Conservation (phyloP, 108 stramenopile species). For the Cylindrotheca fusiformis region DNA sequence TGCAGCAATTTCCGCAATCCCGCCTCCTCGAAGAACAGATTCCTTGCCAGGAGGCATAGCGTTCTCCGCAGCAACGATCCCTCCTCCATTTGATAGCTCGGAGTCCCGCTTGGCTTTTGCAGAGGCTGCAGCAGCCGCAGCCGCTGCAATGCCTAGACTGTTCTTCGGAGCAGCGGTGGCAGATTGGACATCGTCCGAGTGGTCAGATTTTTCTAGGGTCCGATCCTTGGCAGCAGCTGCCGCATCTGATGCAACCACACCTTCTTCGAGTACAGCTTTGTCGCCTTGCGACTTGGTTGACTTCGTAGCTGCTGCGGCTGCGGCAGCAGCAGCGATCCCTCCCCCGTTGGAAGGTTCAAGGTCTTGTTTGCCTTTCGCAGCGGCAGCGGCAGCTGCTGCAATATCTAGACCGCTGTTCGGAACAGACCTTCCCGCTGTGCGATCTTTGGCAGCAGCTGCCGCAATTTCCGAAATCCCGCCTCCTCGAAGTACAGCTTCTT, state of each 20-base stretch:
- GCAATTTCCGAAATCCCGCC: conserved; percentile 16
- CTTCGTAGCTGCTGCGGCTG: conserved; percentile 22
- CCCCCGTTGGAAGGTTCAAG: conserved; percentile 4
- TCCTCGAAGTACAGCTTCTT: neutral
- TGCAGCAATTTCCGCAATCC: conserved; percentile 29
- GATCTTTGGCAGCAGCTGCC: conserved; percentile 11
- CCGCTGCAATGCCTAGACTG: conserved; percentile 31
- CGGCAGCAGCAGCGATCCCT: conserved; percentile 37
- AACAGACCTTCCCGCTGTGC: neutral
- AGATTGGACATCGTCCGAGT: too few relatives aligned
- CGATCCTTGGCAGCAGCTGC: conserved; percentile 9
- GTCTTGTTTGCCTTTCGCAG: neutral
- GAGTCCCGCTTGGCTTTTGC: too few relatives aligned
- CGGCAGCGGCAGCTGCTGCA: conserved; percentile 21
- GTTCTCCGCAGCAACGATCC: too few relatives aligned
- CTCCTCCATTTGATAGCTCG: too few relatives aligned
- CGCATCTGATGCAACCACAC: conserved; percentile 11
- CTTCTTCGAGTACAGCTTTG: neutral
- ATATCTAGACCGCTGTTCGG: conserved; percentile 1
- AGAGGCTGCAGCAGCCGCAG: conserved; percentile 17
- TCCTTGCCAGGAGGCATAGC: too few relatives aligned
- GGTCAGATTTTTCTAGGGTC: neutral
- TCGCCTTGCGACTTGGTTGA: neutral
- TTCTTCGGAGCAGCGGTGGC: neutral
- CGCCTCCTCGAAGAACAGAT: conserved; percentile 8